Evolutionary conservation across 1,139 yeast genomes (phyloP).

Genomic region (Candida sp.): DNA sequence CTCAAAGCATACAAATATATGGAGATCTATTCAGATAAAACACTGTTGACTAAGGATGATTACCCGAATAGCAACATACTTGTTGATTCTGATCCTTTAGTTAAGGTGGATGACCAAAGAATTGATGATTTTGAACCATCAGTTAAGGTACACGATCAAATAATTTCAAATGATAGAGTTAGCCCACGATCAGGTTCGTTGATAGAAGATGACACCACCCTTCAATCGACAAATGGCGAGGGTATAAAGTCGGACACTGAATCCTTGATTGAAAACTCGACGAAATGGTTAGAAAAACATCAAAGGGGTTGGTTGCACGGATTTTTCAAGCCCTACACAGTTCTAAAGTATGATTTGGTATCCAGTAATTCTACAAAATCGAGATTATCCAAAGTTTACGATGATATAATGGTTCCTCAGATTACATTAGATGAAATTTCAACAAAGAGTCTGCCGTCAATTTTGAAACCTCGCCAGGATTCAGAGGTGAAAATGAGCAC

Average conservation of each 20-base stretch:
- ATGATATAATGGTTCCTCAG: constrained; percentile 22
- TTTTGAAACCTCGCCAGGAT: constrained; percentile 6
- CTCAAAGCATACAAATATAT: neutral
- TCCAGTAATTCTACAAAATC: constrained; percentile 13
- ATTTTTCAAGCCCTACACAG: constrained; percentile 22
- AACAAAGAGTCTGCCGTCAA: too few species aligned
- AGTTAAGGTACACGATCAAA: neutral
- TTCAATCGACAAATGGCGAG: neutral
- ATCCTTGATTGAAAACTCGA: neutral
- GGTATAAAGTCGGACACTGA: neutral
- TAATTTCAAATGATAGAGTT: neutral
- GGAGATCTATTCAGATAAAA: neutral
- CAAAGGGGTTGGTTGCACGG: constrained; percentile 28
- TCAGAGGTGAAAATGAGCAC: constrained; percentile 3
- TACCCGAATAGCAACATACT: neutral
- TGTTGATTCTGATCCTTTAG: too few species aligned
- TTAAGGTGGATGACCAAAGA: too few species aligned
- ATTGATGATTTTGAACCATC: neutral
- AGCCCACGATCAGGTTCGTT: neutral
- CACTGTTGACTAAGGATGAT: neutral
- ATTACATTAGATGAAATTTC: constrained; percentile 22
- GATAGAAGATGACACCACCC: neutral
- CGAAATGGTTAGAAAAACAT: constrained; percentile 4
- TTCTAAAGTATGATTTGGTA: constrained; percentile 20
- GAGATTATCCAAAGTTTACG: constrained; percentile 14